phyloP scores from a whole-genome alignment of 805 yeast genomes.

The Saccharomycopsis guyanensis region DNA sequence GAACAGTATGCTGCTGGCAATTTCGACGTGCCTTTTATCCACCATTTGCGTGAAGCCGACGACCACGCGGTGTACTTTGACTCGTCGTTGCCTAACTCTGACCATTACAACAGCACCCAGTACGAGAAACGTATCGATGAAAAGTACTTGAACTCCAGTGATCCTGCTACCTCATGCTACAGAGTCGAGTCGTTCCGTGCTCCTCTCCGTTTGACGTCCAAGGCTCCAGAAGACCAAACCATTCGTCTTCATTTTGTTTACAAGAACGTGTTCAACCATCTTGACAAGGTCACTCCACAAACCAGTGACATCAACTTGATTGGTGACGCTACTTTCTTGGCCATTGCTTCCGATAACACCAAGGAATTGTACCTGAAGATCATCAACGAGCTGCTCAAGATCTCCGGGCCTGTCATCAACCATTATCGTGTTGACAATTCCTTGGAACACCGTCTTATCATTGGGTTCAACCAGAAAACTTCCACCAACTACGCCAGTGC shows the following conservation, averaged over 20 bases:
- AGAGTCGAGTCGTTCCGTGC: constrained; percentile 78
- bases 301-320: constrained; percentile 54
- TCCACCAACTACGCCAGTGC: constrained; percentile 87
- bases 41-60: constrained; percentile 68
- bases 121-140: constrained; percentile 79
- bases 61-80: constrained; percentile 92
- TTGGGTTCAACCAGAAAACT: constrained; percentile 79
- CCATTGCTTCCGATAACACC: constrained; percentile 73
- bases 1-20: constrained; percentile 71
- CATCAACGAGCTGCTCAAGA: constrained; percentile 55
- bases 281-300: constrained; percentile 24
- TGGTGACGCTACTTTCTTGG: constrained; percentile 71
- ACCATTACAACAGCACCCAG: constrained; percentile 34
- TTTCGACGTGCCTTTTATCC: constrained; percentile 52
- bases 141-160: constrained; percentile 55
- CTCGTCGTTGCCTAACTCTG: constrained; percentile 47
- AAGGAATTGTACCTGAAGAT: constrained; percentile 68
- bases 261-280: constrained; percentile 47
- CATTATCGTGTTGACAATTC: constrained; percentile 72
- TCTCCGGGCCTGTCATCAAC: constrained; percentile 90
- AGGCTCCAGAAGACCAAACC: constrained; percentile 30
- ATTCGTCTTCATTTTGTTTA: constrained; percentile 78
- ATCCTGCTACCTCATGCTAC: constrained; percentile 38
- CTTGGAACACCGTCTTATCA: constrained; percentile 78
- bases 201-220: constrained; percentile 33